phyloP scores from a whole-genome alignment of 331 rosid species.

The Erythrophleum ivorense region DNA sequence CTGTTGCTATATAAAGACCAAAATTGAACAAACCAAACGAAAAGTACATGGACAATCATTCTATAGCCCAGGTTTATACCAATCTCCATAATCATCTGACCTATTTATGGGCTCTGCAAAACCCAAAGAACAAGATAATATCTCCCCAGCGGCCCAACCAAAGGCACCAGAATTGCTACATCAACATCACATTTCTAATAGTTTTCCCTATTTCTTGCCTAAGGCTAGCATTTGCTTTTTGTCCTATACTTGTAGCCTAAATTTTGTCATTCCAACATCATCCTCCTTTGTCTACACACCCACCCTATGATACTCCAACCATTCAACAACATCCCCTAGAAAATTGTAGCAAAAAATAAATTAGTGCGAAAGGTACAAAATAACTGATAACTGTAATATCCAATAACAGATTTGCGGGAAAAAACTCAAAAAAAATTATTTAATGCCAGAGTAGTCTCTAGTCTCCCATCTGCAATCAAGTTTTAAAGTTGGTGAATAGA shows the following conservation, averaged over 20 bases:
- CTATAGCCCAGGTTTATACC: neutral
- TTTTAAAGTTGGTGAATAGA: slow-evolving; percentile 14
- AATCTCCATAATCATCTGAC: neutral
- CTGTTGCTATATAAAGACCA: neutral
- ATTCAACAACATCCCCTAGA: slow-evolving; percentile 1
- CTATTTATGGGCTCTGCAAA: slow-evolving; percentile 19
- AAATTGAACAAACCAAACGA: neutral
- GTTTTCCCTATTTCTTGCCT: slow-evolving; percentile 16
- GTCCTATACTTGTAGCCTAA: neutral
- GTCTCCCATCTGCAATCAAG: neutral
- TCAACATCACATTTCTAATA: neutral
- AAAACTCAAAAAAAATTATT: neutral
- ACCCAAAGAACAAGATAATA: neutral
- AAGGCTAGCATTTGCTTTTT: neutral
- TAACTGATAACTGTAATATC: neutral
- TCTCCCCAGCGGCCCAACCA: neutral
- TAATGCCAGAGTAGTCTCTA: neutral
- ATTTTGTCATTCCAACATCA: neutral
- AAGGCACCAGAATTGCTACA: neutral
- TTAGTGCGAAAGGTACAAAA: neutral
- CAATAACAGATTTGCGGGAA: neutral
- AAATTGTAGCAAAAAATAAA: neutral
- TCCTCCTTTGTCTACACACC: neutral
- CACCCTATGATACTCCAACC: neutral
- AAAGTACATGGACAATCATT: slow-evolving; percentile 16